A percentile compares a stretch with the other conserved stretches of the same genome.
phyloP scores from a whole-genome alignment of 805 yeast species.

The Candida pini region DNA sequence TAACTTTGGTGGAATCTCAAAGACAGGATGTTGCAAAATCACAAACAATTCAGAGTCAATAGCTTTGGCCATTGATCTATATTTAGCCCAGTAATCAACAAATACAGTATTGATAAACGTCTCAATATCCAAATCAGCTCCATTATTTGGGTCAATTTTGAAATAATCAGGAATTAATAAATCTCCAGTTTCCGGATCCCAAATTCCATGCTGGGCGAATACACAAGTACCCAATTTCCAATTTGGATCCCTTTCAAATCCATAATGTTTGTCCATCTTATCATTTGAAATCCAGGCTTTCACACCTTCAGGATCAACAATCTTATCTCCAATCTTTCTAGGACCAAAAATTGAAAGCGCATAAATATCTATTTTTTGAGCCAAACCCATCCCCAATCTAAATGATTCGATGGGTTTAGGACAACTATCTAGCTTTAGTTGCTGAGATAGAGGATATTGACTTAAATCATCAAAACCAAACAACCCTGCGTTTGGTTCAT shows the following conservation, averaged over 20 bases:
- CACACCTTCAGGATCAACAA: conserved; percentile 61
- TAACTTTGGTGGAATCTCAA: conserved; percentile 68
- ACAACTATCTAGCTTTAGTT: conserved; percentile 69
- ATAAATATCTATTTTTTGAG: conserved; percentile 64
- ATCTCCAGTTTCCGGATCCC: conserved; percentile 45
- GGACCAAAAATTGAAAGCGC: conserved; percentile 75
- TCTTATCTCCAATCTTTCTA: conserved; percentile 47
- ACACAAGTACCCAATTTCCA: conserved; percentile 78
- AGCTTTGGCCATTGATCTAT: conserved; percentile 43
- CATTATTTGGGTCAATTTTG: conserved; percentile 31
- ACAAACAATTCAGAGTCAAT: conserved; percentile 44
- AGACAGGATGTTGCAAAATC: conserved; percentile 76
- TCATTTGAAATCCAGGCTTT: conserved; percentile 62
- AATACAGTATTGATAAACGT: conserved; percentile 62
- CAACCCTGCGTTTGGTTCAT: conserved; percentile 79
- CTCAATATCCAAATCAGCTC: conserved; percentile 38
- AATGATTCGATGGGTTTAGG: conserved; percentile 78
- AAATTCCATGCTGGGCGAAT: conserved; percentile 76
- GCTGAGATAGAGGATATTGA: conserved; percentile 52
- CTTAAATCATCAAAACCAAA: conserved; percentile 57
- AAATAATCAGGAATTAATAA: conserved; percentile 51
- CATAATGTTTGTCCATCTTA: conserved; percentile 57
- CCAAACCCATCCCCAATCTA: conserved; percentile 71
- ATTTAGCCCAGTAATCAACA: conserved; percentile 52
- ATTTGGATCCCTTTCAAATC: conserved; percentile 54